Evolutionary conservation across 2,329 filamentous ascomycete genomes (phyloP).

Genomic region (Colletotrichum navitas): DNA sequence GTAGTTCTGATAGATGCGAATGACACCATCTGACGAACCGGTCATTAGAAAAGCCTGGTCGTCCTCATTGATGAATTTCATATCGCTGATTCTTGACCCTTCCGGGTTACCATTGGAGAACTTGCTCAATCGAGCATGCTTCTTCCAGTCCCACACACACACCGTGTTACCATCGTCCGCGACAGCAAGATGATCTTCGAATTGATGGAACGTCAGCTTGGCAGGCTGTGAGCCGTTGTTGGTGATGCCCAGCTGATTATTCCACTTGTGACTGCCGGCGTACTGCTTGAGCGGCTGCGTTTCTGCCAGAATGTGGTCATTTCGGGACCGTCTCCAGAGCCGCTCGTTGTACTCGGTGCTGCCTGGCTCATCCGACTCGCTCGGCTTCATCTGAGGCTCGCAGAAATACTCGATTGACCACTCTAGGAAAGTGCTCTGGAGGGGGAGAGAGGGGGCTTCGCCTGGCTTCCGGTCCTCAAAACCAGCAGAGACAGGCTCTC

Average conservation of each 20-base stretch:
- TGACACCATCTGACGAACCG: slow-evolving; percentile 92
- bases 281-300: slow-evolving; percentile 94
- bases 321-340: slow-evolving; percentile 91
- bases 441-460: slow-evolving; percentile 74
- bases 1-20: slow-evolving; percentile 94
- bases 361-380: slow-evolving; percentile 94
- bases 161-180: slow-evolving; percentile 94
- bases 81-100: slow-evolving; percentile 92
- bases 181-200: slow-evolving; percentile 94
- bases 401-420: slow-evolving; percentile 99
- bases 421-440: slow-evolving; percentile 87
- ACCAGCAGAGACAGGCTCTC: slow-evolving; percentile 82
- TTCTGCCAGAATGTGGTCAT: slow-evolving; percentile 90
- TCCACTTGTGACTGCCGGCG: slow-evolving; percentile 89
- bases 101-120: slow-evolving; percentile 96
- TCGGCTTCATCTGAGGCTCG: slow-evolving; percentile 97
- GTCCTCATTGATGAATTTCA: slow-evolving; percentile 98
- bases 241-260: slow-evolving; percentile 83
- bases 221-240: slow-evolving; percentile 91
- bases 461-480: slow-evolving; percentile 74
- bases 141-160: slow-evolving; percentile 93
- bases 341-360: slow-evolving; percentile 97
- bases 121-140: slow-evolving; percentile 77
- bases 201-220: slow-evolving; percentile 97
- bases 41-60: slow-evolving; percentile 96